Conservation (phyloP, 1,284 basidiomycete species). For the Moesziomyces sp. region DNA sequence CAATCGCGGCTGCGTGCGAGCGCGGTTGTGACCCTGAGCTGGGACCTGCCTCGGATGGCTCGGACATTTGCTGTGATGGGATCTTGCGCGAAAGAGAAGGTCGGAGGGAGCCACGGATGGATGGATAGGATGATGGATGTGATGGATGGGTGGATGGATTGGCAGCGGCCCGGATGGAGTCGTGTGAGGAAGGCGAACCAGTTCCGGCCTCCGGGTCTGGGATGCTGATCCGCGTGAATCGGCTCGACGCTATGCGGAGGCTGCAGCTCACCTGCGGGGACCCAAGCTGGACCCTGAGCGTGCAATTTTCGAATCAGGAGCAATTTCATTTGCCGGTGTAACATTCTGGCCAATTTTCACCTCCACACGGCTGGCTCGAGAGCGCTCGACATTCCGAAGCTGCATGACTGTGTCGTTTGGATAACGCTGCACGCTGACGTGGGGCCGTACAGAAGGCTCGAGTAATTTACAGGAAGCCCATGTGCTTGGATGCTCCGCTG, state of each 20-base stretch:
- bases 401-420: not conserved
- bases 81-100: too few species aligned
- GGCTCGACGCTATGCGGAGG: slow-evolving; percentile 3
- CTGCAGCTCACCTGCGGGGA: slow-evolving; percentile 17
- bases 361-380: not conserved
- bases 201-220: not conserved
- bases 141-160: slow-evolving; percentile 1
- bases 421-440: not conserved
- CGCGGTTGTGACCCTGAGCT: slow-evolving; percentile 14
- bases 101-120: not conserved
- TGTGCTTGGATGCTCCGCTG: slow-evolving; percentile 5
- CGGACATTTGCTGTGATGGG: slow-evolving; percentile 11
- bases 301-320: too few species aligned
- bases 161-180: not conserved
- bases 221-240: not conserved
- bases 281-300: not conserved
- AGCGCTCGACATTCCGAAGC: not conserved
- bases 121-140: not conserved
- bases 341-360: not conserved
- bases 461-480: slow-evolving; percentile 1
- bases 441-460: too few species aligned
- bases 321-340: not conserved
- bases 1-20: slow-evolving; percentile 8
- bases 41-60: slow-evolving; percentile 22
- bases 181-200: not conserved